These are phyloP conservation scores for Aspergillus carlsbadensis DNA, from an alignment of 495 filamentous ascomycete genomes.

Conservation along the genomic window DNA sequence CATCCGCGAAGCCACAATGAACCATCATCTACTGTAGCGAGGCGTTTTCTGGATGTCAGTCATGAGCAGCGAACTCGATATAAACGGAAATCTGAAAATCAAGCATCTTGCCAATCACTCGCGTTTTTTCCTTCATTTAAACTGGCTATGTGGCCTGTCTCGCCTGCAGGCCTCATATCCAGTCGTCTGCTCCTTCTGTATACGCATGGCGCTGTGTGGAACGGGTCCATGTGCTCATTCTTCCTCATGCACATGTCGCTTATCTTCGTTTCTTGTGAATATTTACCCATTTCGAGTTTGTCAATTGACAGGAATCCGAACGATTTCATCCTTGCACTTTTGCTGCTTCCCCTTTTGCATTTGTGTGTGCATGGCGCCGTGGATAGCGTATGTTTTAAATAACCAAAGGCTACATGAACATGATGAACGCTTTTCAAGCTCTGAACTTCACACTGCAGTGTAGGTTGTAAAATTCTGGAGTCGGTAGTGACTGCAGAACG, in stretches of 20 bases:
- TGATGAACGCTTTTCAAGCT: constrained; percentile 11
- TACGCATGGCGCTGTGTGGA: neutral
- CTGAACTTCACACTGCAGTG: neutral
- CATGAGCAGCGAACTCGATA: constrained; percentile 2
- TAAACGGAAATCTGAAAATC: neutral
- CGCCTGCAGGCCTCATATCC: neutral
- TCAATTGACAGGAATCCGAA: constrained; percentile 20
- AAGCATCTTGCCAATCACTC: constrained; percentile 3
- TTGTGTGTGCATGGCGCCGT: constrained; percentile 23
- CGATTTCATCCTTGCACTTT: constrained; percentile 17
- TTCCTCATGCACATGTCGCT: neutral
- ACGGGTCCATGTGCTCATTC: neutral
- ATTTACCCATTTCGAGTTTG: constrained; percentile 29
- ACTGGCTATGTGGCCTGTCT: neutral
- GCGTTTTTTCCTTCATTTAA: neutral
- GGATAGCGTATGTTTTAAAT: constrained; percentile 17
- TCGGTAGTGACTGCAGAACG: too few relatives aligned
- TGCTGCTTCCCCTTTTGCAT: constrained; percentile 11
- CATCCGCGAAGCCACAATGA: neutral
- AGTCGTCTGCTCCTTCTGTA: neutral
- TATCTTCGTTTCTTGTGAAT: constrained; percentile 40
- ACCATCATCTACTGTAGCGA: neutral
- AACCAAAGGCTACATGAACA: constrained; percentile 15
- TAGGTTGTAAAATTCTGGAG: neutral
- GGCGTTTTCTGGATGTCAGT: neutral